Evolutionary conservation across 768 basidiomycete species (phyloP).

Genomic region (Collybiopsis confluens): DNA sequence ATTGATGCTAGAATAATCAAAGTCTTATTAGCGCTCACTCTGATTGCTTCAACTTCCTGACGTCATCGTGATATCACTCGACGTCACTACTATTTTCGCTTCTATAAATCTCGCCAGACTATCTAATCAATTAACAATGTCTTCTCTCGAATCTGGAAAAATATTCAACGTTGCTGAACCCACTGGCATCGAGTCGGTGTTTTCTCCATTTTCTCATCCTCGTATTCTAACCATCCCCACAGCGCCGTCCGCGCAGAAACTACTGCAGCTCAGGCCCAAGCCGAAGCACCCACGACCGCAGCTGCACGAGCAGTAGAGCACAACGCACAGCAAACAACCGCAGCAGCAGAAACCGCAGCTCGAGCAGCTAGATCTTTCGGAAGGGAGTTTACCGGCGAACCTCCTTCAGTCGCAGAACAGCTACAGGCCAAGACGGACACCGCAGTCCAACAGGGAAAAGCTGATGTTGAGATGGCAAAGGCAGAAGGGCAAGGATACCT

Average conservation of each 20-base stretch:
- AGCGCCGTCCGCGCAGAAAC: slow-evolving; percentile 1
- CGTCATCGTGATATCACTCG: too few relatives aligned
- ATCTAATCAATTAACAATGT: too few relatives aligned
- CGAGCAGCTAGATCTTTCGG: slow-evolving; percentile 6
- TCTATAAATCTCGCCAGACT: too few relatives aligned
- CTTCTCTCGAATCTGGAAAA: neutral
- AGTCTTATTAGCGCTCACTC: too few relatives aligned
- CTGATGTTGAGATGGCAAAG: slow-evolving; percentile 43
- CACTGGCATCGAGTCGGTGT: slow-evolving; percentile 1
- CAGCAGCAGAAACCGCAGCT: neutral
- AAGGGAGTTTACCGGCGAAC: slow-evolving; percentile 28
- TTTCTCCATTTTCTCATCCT: neutral
- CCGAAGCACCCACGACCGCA: neutral
- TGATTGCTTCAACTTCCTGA: too few relatives aligned
- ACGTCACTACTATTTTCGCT: too few relatives aligned
- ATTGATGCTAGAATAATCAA: too few relatives aligned
- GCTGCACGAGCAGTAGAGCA: slow-evolving; percentile 4
- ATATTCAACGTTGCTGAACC: slow-evolving; percentile 8
- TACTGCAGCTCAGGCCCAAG: slow-evolving; percentile 1
- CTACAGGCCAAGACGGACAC: slow-evolving; percentile 39
- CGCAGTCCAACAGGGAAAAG: slow-evolving; percentile 55
- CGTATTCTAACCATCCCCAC: too few relatives aligned
- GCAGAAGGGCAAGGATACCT: slow-evolving; percentile 44
- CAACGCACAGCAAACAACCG: neutral
- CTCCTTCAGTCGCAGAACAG: slow-evolving; percentile 29